Evolutionary conservation across 179 eudicot species (phyloP).

Genomic region (Carnegiea gigantea): DNA sequence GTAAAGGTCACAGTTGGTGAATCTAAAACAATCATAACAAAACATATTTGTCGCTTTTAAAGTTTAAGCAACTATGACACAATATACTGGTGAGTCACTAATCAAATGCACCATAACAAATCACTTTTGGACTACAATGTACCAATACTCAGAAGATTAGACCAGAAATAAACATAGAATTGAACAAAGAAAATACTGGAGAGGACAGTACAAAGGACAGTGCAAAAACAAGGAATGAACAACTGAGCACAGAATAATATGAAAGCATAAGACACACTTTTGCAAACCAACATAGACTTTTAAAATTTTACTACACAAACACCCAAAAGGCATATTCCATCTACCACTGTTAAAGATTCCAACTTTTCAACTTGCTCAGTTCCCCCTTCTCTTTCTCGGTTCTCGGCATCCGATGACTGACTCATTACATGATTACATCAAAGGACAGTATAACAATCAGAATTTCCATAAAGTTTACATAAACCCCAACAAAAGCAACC

Average conservation of each 20-base stretch:
- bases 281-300: neutral
- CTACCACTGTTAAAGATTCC: slow-evolving; percentile 21
- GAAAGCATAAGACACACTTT: slow-evolving; percentile 17
- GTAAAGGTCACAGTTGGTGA: neutral
- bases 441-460: neutral
- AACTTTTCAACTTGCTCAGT: slow-evolving; percentile 16
- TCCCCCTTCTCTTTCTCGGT: slow-evolving; percentile 13
- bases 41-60: neutral
- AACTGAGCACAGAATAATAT: neutral
- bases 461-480: neutral
- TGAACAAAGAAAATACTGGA: neutral
- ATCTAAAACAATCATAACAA: neutral
- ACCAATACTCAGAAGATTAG: neutral
- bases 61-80: neutral
- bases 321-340: slow-evolving; percentile 32
- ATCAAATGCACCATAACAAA: neutral
- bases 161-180: neutral
- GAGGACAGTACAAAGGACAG: neutral
- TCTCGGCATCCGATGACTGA: slow-evolving; percentile 24
- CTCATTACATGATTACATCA: slow-evolving; percentile 3
- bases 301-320: neutral
- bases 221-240: neutral
- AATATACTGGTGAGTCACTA: neutral
- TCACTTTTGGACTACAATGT: neutral
- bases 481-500: neutral